phyloP scores from a whole-genome alignment of 768 basidiomycete species.

The Rhodosporidiobolus sp. region DNA sequence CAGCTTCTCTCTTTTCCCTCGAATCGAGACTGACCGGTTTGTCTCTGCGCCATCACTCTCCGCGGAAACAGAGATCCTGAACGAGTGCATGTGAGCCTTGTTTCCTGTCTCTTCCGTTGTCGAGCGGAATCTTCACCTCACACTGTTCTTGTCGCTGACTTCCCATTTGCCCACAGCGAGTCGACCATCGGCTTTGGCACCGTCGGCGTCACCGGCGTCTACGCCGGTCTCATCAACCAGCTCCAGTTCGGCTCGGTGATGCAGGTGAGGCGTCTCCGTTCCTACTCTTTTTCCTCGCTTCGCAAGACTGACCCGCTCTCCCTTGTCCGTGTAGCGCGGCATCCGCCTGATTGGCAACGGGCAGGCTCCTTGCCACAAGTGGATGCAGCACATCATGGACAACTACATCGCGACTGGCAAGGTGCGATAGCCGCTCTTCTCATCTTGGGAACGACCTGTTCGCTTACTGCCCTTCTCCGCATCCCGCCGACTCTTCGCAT shows the following conservation, averaged over 20 bases:
- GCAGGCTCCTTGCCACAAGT: conserved; percentile 50
- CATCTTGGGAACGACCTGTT: too few species aligned
- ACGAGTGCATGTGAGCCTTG: conserved; percentile 46
- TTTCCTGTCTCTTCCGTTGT: too few species aligned
- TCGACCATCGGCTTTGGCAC: conserved; percentile 49
- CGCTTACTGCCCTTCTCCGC: too few species aligned
- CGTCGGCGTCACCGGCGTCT: conserved; percentile 66
- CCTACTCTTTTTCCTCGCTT: neutral
- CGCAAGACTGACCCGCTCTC: conserved; percentile 47
- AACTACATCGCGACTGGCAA: conserved; percentile 64
- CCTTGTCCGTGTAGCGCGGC: conserved; percentile 47
- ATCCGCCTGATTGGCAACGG: conserved; percentile 63
- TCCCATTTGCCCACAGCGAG: neutral
- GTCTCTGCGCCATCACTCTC: too few species aligned
- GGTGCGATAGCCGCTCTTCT: conserved; percentile 5
- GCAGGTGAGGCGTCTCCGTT: conserved; percentile 56
- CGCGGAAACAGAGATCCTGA: conserved; percentile 46
- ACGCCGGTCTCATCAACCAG: conserved; percentile 64
- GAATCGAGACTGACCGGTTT: too few species aligned
- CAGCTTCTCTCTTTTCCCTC: too few species aligned
- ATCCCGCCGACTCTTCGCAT: too few species aligned
- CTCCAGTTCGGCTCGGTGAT: conserved; percentile 62
- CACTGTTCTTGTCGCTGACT: neutral
- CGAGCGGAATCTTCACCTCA: neutral
- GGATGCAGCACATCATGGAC: conserved; percentile 52